phyloP scores from a whole-genome alignment of 768 basidiomycete genomes.

The Mycena albidolilacea region DNA sequence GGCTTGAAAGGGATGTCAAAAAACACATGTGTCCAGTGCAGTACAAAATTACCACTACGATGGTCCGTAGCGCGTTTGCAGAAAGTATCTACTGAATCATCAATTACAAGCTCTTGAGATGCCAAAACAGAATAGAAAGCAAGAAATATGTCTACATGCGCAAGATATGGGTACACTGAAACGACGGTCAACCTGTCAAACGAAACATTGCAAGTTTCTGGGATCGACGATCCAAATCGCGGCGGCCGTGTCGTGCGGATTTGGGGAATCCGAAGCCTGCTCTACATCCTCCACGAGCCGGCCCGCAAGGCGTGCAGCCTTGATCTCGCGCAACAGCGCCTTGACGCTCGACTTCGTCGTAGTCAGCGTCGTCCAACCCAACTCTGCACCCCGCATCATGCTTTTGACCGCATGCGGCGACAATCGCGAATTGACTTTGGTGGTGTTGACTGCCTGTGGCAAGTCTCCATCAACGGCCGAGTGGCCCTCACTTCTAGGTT shows the following conservation, averaged over 20 bases:
- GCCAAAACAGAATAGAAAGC: not conserved
- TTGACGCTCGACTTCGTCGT: slow-evolving; percentile 87
- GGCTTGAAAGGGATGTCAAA: slow-evolving; percentile 53
- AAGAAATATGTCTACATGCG: slow-evolving; percentile 9
- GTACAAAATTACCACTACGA: no score
- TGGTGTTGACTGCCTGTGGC: slow-evolving; percentile 65
- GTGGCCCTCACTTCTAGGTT: not conserved
- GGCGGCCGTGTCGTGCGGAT: slow-evolving; percentile 43
- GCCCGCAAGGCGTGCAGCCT: slow-evolving; percentile 53
- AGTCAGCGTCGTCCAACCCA: slow-evolving; percentile 88
- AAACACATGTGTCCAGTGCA: not conserved
- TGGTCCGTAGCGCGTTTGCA: not conserved
- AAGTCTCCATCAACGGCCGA: slow-evolving; percentile 30
- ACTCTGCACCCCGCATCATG: slow-evolving; percentile 75
- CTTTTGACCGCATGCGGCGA: slow-evolving; percentile 87
- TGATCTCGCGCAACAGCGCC: slow-evolving; percentile 79
- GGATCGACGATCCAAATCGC: slow-evolving; percentile 86
- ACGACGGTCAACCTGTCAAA: slow-evolving; percentile 15
- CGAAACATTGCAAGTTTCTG: slow-evolving; percentile 67
- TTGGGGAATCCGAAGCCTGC: not conserved
- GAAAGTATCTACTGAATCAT: not conserved
- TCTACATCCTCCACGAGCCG: slow-evolving; percentile 47
- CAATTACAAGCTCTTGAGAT: not conserved
- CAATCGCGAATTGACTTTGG: slow-evolving; percentile 69
- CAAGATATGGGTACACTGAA: not conserved